Conservation (phyloP, 306 rosid genomes). For the Boehmeria nivea region DNA sequence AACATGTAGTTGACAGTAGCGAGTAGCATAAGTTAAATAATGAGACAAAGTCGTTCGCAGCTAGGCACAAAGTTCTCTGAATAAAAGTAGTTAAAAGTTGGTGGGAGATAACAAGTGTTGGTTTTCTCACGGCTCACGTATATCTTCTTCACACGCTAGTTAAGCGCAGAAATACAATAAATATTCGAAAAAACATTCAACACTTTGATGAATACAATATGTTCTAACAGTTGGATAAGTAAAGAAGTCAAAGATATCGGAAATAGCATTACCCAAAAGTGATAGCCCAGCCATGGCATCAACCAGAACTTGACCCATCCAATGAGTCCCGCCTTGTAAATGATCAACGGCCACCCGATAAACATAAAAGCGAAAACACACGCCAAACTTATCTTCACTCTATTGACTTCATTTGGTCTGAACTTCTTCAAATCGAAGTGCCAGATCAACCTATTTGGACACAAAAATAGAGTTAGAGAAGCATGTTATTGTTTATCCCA, state of each 20-base stretch:
- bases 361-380: slow-evolving; percentile 85
- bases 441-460: slow-evolving; percentile 55
- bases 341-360: slow-evolving; percentile 90
- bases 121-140: too few relatives aligned
- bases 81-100: too few relatives aligned
- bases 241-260: neutral
- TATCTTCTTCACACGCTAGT: neutral
- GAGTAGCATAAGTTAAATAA: too few relatives aligned
- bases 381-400: slow-evolving; percentile 90
- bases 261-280: slow-evolving; percentile 79
- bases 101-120: too few relatives aligned
- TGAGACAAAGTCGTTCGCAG: too few relatives aligned
- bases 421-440: slow-evolving; percentile 80
- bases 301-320: slow-evolving; percentile 98
- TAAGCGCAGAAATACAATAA: neutral
- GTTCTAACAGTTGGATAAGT: neutral
- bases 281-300: slow-evolving; percentile 99
- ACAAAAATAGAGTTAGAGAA: slow-evolving; percentile 12
- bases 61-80: too few relatives aligned
- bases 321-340: slow-evolving; percentile 76
- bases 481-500: neutral
- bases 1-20: too few relatives aligned
- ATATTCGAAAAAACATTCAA: neutral
- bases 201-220: too few relatives aligned
- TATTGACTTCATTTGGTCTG: slow-evolving; percentile 74